Base-by-base conservation (phyloP, 805 yeast species). In the Candida railenensis region DNA sequence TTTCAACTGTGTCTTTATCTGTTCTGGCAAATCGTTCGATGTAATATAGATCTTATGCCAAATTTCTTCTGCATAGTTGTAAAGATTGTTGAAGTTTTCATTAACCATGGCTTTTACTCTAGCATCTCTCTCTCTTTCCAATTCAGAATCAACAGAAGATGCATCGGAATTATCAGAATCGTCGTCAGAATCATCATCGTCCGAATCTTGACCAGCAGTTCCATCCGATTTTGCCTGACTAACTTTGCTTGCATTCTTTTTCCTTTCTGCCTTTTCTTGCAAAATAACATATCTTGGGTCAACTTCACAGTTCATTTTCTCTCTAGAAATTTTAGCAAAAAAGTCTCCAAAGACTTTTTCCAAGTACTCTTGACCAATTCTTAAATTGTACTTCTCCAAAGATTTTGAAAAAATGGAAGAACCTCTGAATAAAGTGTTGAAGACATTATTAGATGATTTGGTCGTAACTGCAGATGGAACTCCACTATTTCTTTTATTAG, bases 391-490 rank as follows among this genome's bases (percentile, higher is more conserved):
- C 48, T 79, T 74, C 56, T 92, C 99, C 45, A 91, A 62, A 0
- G 96, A 76, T 59, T 88, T 88, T 0, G 96, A 84, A 49, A 94
- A 73, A 3, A 92, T 74, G 1, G 96, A 83, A 47, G 89, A 87
- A 0, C 97, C 96, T 54, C 99, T 74, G 58, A 92, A 92, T 14
- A 67, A 53, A 0, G 73, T 67, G 49, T 67, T 67, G 55, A 67
- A 67, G 2, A 66, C 73, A 51, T 67, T 67, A 47, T 63, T 66
- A 20, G 58, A 53, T 0, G 65, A 53, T 4, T 58, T 40, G n/a
- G 55, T 39, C 36, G 47, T 33, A 11, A 51, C 28, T 16, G 40
- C 40, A 8, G 34, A 3, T 3, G 44, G 46, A 3, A 37, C 47
- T 25, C 44, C 44, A 37, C 46, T 44, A 39, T 42, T 46, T n/a